phyloP scores from a whole-genome alignment of 2,329 filamentous ascomycete genomes.

The Aspergillus cejpii region DNA sequence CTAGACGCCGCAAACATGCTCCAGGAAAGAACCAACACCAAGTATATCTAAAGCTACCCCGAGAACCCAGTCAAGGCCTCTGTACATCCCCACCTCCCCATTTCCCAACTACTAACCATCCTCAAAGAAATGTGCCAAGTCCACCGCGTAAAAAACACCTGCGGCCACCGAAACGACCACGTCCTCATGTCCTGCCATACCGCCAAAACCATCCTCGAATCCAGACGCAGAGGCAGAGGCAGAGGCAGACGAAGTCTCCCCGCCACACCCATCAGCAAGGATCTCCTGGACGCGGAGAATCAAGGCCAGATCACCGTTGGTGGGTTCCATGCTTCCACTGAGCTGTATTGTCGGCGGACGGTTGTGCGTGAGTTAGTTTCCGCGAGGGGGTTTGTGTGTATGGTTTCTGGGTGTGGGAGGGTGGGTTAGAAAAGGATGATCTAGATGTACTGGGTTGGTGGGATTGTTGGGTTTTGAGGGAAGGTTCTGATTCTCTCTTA shows the following conservation, averaged over 20 bases:
- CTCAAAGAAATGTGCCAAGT: conserved; percentile 20
- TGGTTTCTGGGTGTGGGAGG: conserved; percentile 15
- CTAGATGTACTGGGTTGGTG: conserved; percentile 2
- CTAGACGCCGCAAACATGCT: too few species aligned
- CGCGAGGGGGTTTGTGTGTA: conserved; percentile 15
- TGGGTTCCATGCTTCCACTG: conserved; percentile 13
- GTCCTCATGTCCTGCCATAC: conserved; percentile 14
- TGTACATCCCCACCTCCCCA: too few species aligned
- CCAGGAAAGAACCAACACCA: too few species aligned
- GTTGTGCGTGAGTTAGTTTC: conserved; percentile 3
- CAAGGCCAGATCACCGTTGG: not conserved
- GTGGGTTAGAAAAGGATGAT: conserved; percentile 4
- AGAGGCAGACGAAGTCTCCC: not conserved
- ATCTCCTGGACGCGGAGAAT: not conserved
- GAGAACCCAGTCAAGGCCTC: too few species aligned
- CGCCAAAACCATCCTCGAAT: conserved; percentile 7
- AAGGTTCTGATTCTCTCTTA: too few species aligned
- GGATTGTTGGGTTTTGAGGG: too few species aligned
- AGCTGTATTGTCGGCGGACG: conserved; percentile 15
- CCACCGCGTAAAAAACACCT: conserved; percentile 18
- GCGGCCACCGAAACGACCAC: conserved; percentile 22
- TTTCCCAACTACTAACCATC: too few species aligned
- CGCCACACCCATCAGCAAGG: not conserved
- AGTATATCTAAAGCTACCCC: too few species aligned
- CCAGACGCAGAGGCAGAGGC: not conserved